Evolutionary conservation across 139 green algal species (phyloP).

Genomic region (Chlamydomonas incerta): DNA sequence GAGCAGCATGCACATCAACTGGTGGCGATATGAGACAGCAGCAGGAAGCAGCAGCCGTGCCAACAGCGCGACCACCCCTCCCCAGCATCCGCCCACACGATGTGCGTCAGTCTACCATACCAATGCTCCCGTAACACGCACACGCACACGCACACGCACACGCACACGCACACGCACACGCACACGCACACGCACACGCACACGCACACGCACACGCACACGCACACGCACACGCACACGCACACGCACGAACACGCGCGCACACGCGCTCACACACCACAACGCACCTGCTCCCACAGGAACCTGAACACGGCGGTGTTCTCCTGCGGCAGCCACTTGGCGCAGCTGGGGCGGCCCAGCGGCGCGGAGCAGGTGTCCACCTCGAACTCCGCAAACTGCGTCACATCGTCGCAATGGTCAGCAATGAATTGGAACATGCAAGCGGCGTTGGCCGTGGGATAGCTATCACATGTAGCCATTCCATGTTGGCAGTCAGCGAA

Average conservation of each 20-base stretch:
- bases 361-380: constrained; percentile 50
- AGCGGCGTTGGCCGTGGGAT: too few relatives aligned
- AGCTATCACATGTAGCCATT: too few relatives aligned
- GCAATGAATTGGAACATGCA: too few relatives aligned
- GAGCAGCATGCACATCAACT: background rate
- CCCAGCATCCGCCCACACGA: too few relatives aligned
- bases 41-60: too few relatives aligned
- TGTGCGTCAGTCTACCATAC: too few relatives aligned
- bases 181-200: background rate
- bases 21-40: background rate
- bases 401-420: too few relatives aligned
- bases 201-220: background rate
- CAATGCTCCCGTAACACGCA: background rate
- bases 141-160: too few relatives aligned
- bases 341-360: constrained; percentile 51
- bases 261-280: background rate
- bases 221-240: too few relatives aligned
- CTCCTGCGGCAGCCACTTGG: constrained; percentile 48
- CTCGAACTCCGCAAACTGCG: constrained; percentile 41
- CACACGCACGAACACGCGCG: background rate
- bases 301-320: constrained; percentile 54
- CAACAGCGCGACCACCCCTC: too few relatives aligned
- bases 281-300: constrained; percentile 32
- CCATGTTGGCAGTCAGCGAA: too few relatives aligned
- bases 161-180: background rate